Base-by-base conservation (phyloP, 495 filamentous ascomycete genomes). In the Hypoxylon lienhwacheense region DNA sequence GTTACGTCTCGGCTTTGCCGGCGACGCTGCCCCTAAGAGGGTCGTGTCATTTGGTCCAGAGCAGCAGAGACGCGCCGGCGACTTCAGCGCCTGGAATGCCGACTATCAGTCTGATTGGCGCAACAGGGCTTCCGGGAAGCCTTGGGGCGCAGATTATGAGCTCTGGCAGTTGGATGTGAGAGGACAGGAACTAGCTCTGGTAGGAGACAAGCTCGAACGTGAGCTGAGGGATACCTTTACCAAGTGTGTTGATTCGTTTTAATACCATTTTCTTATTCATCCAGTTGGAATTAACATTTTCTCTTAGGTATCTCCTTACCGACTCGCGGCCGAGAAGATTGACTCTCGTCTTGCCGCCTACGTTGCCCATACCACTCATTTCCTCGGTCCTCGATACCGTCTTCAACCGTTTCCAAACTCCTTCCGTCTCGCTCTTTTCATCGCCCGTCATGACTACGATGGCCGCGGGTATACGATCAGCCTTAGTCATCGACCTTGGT, bases 191-290 rank as follows among this genome's bases (percentile, higher is more conserved):
- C 59, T 95, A 16, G 88, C 85, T 1, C 71, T 96, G 40, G 81
- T 97, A 4, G 85, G 86, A 45, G 92, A 97, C 69, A 92, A 90
- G 70, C 78, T 97, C 21, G 93, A 97, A 69, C 77, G 90, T 40
- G 84, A 83, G 16, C 70, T 97, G 61, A 81, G 92, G 46, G 85
- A 91, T 51, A 87, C 87, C n/a, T 90, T 89, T 65, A 88, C 85
- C 52, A 91, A 89, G 77, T 85, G 65, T 33, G 70, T 39, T 22
- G 7, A 14, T 39, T 24, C 22, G 5, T 2, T 16, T 25, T 33
- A n/a, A 14, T 45, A 3, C 24, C n/a, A n/a, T n/a, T n/a, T n/a
- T 33, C 8, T 31, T 10, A 21, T 22, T 10, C 14, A n/a, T 36
- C 54, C 53, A 4, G 28, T 54, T 52, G 22, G 11, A 49, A 39